Evolutionary conservation across 2,329 filamentous ascomycete species (phyloP), one percentile per base, ranked within the genome.

Genomic region (Microcyclospora tardicrescens): DNA sequence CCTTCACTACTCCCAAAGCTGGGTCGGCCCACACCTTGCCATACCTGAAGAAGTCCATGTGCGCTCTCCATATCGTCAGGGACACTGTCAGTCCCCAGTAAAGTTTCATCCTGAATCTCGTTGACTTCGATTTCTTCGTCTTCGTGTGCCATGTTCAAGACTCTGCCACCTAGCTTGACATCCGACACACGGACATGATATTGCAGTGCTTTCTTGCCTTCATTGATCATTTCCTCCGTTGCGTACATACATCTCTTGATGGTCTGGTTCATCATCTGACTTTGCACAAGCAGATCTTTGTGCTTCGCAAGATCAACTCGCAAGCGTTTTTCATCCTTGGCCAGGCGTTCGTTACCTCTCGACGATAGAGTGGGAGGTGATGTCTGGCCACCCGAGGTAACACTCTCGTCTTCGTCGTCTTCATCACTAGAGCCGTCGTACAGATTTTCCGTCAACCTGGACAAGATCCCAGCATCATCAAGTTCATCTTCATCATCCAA

Each of bases 241-340:
- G 84, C 89, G 48, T 79, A 78, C 28, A 95, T 70, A 59, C 91
- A 98, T 35, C 84, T 74, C 59, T 85, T 93, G 34, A 98, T 72
- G 58, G 84, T 93, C 58, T 93, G 84, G 56, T 95, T 96, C 69
- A 96, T 86, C 64, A 86, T 93, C 55, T 95, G 86, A 49, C 82
- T 91, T 57, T 94, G 87, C 30, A 86, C 68, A 8, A 98, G 73
- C 1, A 96, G 68, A 54, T 94, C 81, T 48, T 86, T 84, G 58
- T 98, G 91, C 56, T 87, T 89, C 3, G 79, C 73, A 1, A 98
- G 70, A 59, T 98, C 91, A 4, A 86, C 70, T 50, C 81, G 75
- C n/a, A 96, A 68, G 24, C 84, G 76, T 49, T 80, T 80, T 57
- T 94, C 85, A 47, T 96, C 89, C 38, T 74, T 73, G 35, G 75